These are phyloP conservation scores for Bocquillonia castaneifolia DNA, from an alignment of 441 rosid genomes.

Conservation along the genomic window DNA sequence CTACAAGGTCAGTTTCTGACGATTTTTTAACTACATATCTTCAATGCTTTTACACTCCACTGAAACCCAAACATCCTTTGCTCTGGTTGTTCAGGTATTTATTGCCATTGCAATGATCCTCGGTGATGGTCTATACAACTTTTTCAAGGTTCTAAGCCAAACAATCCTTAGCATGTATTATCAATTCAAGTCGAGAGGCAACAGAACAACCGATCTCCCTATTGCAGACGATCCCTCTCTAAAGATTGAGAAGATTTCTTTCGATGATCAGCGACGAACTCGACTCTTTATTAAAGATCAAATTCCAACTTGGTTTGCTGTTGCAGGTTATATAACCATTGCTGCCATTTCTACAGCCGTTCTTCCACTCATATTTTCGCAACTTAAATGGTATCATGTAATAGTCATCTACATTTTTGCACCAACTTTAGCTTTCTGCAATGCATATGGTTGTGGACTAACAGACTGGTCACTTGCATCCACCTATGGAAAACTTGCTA, in stretches of 20 bases:
- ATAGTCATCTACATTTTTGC: slow-evolving; percentile 16
- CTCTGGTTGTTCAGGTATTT: slow-evolving; percentile 6
- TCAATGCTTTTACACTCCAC: not conserved
- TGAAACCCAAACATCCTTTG: not conserved
- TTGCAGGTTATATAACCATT: slow-evolving; percentile 7
- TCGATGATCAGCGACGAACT: slow-evolving; percentile 15
- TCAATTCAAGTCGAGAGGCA: slow-evolving; percentile 7
- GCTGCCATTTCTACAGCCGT: slow-evolving; percentile 11
- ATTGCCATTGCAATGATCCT: slow-evolving; percentile 15
- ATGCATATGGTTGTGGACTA: slow-evolving; percentile 20
- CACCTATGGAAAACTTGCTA: slow-evolving; percentile 16
- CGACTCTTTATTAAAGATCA: slow-evolving; percentile 20
- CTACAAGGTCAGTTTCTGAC: slow-evolving; percentile 8
- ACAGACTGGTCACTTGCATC: slow-evolving; percentile 18
- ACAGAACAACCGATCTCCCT: slow-evolving; percentile 7
- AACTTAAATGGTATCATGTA: slow-evolving; percentile 17
- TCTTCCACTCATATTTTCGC: slow-evolving; percentile 12
- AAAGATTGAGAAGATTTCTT: not conserved
- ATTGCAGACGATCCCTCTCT: not conserved
- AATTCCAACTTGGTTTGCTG: slow-evolving; percentile 17
- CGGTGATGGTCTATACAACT: slow-evolving; percentile 21
- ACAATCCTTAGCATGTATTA: not conserved
- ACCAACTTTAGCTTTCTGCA: slow-evolving; percentile 16
- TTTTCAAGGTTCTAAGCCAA: slow-evolving; percentile 18
- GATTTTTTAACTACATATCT: not conserved